Base-by-base conservation (phyloP, 495 filamentous ascomycete genomes). In the Aspergillus campestris region DNA sequence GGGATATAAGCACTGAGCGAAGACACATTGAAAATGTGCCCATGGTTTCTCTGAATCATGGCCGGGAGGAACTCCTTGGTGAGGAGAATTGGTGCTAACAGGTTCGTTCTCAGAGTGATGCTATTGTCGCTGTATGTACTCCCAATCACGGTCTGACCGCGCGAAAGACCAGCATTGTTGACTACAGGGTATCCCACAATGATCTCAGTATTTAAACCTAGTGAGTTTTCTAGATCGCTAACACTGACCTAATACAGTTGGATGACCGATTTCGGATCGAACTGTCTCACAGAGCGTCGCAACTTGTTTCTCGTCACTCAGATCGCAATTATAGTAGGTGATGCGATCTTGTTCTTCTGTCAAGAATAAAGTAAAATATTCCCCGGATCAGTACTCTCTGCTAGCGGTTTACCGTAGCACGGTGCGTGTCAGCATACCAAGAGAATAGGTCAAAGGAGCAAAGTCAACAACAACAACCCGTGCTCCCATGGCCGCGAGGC, bases 141-240 rank as follows among this genome's bases (percentile, higher is more conserved):
- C 40, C 80, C 71, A 39, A 85, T 71, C 8, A 92, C 63, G 12
- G 74, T 70, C 59, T 82, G 83, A 48, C 81, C 81, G 32, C 77
- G 67, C 31, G 81, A 80, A 36, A 88, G 72, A 52, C 80, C 87
- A 6, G 87, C 87, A 65, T 89, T 89, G 67, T 89, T 89, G 61
- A 92, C 86, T 33, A 87, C 6, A 65, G 47, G 24, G 38, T n/a
- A n/a, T n/a, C n/a, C n/a, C n/a, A n/a, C n/a, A n/a, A n/a, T n/a
- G n/a, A n/a, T n/a, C n/a, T n/a, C n/a, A n/a, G n/a, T n/a, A n/a
- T n/a, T n/a, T n/a, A n/a, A n/a, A n/a, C n/a, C n/a, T n/a, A n/a
- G n/a, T n/a, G 11, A 7, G 30, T 52, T 45, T 42, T 41, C 40
- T 38, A 40, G 42, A 40, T 38, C 44, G 30, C 13, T 2, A 9